A percentile compares a stretch with the other conserved stretches of the same genome.
phyloP scores from a whole-genome alignment of 129 eudicot species.

The Flaveria robusta region DNA sequence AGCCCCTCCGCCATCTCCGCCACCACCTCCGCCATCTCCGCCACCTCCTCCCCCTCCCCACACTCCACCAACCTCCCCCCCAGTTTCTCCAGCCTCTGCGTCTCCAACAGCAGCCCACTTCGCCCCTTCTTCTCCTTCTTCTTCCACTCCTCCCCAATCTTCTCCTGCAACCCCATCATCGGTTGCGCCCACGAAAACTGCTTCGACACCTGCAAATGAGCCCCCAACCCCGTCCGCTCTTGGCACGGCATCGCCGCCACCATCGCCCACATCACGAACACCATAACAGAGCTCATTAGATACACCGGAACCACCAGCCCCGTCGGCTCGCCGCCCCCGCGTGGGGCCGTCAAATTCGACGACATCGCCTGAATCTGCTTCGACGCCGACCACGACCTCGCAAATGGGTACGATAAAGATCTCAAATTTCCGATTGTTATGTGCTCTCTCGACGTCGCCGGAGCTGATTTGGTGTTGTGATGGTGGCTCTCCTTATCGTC shows the following conservation, averaged over 20 bases:
- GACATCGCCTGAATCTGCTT: constrained; percentile 81
- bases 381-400: constrained; percentile 76
- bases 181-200: constrained; percentile 66
- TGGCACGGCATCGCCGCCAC: constrained; percentile 92
- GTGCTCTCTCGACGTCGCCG: constrained; percentile 33
- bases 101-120: constrained; percentile 72
- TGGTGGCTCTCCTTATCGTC: constrained; percentile 61
- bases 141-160: constrained; percentile 86
- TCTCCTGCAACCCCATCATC: constrained; percentile 71
- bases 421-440: constrained; percentile 38
- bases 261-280: constrained; percentile 80
- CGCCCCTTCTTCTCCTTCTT: constrained; percentile 87
- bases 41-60: constrained; percentile 61
- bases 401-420: constrained; percentile 50
- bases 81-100: constrained; percentile 63
- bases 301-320: constrained; percentile 67
- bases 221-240: constrained; percentile 63
- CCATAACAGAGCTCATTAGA: constrained; percentile 61
- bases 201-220: constrained; percentile 60
- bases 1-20: constrained; percentile 78
- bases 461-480: constrained; percentile 12
- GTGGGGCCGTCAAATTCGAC: constrained; percentile 69
- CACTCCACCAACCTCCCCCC: constrained; percentile 56
- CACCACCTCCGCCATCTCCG: constrained; percentile 62
- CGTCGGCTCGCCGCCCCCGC: constrained; percentile 68